Evolutionary conservation across 495 filamentous ascomycete genomes (phyloP), one percentile per base, ranked within the genome.

Genomic region (Umbilicaria muhlenbergii): DNA sequence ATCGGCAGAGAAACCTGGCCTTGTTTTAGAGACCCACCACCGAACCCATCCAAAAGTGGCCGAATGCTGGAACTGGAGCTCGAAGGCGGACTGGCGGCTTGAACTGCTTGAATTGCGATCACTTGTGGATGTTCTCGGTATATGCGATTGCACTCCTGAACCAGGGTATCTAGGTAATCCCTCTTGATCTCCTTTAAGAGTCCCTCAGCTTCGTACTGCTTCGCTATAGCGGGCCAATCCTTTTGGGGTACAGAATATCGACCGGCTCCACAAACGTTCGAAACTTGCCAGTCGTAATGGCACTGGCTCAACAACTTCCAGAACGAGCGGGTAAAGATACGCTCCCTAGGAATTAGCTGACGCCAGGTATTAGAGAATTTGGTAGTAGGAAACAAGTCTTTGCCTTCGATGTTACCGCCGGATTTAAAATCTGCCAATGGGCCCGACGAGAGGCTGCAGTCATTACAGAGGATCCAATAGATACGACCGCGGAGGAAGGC

Each of bases 251-350:
- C 35, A 18, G 35, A 11, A 15, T 37, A 15, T 15, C 35, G 4
- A 15, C 5, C 7, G 11, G 8, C 5, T 11, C 17, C 15, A 37
- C 35, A 37, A 18, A 18, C 11, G 35, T 37, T 15, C 14, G 24
- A 28, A 28, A 8, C 5, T 28, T 10, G 5, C 24, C 24, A 28
- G 24, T 5, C 8, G 8, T 6, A 0, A 6, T 28, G 5, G 24
- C 24, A 6, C 24, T 28, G 24, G 5, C 6, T 28, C 24, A 28
- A 28, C 24, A 28, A 19, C 42, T 10, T 24, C 66, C 66, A 70
- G 39, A 65, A 70, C 1, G 45, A 45, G 13, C 52, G 53, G 4
- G 58, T 54, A 16, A 66, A 43, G 5, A 68, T 45, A 7, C 67
- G 62, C 40, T 62, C 56, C 10, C 55, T 24, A 17, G 28, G 39